These are phyloP conservation scores for Eucalyptus pauciflora DNA, from an alignment of 345 rosid species.

Conservation along the genomic window DNA sequence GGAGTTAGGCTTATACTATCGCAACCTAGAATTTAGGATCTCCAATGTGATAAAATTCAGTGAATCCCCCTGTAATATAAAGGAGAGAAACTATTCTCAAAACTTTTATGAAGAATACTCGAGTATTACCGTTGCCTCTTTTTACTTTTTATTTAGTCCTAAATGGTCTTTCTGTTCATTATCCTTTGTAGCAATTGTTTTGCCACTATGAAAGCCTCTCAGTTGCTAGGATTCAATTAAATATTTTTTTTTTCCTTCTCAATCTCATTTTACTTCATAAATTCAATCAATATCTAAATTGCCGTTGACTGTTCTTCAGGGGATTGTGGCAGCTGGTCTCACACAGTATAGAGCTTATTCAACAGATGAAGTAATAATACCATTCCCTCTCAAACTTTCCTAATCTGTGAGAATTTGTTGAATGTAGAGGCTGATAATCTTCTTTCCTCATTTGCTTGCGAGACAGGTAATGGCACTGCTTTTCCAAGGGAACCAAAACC, in stretches of 20 bases:
- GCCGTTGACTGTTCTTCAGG: conserved; percentile 18
- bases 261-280: background rate
- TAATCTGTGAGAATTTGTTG: background rate
- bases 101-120: background rate
- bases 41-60: background rate
- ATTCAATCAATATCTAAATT: background rate
- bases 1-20: background rate
- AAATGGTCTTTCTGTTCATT: background rate
- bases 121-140: background rate
- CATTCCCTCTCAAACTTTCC: background rate
- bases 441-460: background rate
- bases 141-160: background rate
- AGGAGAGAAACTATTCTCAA: background rate
- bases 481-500: conserved; percentile 82
- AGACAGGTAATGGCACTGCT: conserved; percentile 88
- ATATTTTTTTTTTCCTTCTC: background rate
- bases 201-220: background rate
- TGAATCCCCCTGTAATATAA: background rate
- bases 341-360: conserved; percentile 95
- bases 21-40: background rate
- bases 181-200: background rate
- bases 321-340: conserved; percentile 88
- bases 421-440: background rate
- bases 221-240: background rate
- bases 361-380: conserved; percentile 61